Conservation (phyloP, 2,329 filamentous ascomycete species). For the Acrodontium crateriforme region DNA sequence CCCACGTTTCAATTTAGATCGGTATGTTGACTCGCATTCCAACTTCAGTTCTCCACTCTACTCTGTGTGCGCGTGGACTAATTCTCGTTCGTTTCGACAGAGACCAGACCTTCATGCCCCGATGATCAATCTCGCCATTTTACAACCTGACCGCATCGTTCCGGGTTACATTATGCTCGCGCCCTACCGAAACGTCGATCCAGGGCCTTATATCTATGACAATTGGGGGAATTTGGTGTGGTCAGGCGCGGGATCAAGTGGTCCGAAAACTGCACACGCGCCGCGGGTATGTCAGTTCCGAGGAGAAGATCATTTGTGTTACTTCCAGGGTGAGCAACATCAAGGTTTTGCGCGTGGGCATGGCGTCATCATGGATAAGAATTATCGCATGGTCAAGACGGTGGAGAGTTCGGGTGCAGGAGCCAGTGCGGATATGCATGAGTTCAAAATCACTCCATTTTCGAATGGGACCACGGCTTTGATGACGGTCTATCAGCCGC, state of each 20-base stretch:
- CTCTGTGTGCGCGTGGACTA: no score
- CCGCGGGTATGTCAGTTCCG: conserved; percentile 37
- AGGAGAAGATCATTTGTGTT: conserved; percentile 36
- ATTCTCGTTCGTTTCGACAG: conserved; percentile 11
- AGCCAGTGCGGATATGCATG: conserved; percentile 39
- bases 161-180: conserved; percentile 39
- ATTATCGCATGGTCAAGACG: conserved; percentile 35
- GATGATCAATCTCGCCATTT: conserved; percentile 20
- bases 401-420: conserved; percentile 26
- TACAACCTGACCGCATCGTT: conserved; percentile 22
- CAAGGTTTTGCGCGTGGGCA: conserved; percentile 39
- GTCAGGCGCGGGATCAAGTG: conserved; percentile 35
- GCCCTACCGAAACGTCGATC: conserved; percentile 35
- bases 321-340: conserved; percentile 38
- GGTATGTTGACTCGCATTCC: conserved; percentile 14
- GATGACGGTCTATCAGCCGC: conserved; percentile 25
- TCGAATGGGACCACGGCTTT: conserved; percentile 27
- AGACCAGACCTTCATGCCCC: conserved; percentile 27
- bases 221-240: conserved; percentile 37
- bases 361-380: conserved; percentile 38
- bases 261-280: conserved; percentile 36
- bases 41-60: conserved; percentile 1
- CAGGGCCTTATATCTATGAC: conserved; percentile 39
- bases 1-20: conserved; percentile 24
- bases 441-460: conserved; percentile 34